phyloP scores from a whole-genome alignment of 345 rosid species.

The Cardamine resedifolia region DNA sequence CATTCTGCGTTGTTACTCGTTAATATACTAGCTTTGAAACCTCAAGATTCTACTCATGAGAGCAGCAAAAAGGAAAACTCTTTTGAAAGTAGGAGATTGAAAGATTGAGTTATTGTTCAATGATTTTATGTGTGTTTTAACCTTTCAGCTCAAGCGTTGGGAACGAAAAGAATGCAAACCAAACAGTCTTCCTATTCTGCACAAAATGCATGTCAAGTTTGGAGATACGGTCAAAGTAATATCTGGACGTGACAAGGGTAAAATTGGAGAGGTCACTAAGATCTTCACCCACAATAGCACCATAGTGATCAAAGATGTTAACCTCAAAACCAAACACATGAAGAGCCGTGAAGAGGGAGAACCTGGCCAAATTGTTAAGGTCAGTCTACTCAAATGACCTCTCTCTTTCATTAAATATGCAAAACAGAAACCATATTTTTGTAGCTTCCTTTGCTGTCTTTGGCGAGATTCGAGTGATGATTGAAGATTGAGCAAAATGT shows the following conservation, averaged over 20 bases:
- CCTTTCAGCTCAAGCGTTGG: conserved; percentile 77
- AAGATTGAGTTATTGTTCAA: not conserved
- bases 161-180: conserved; percentile 88
- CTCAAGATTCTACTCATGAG: not conserved
- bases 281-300: conserved; percentile 79
- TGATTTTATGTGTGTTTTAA: not conserved
- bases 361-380: conserved; percentile 87
- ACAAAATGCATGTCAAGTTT: conserved; percentile 87
- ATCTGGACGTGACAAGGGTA: conserved; percentile 85
- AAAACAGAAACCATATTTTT: not conserved
- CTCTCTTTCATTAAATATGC: not conserved
- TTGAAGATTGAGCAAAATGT: conserved; percentile 18
- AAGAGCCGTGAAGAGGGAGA: conserved; percentile 89
- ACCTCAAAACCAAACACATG: conserved; percentile 89
- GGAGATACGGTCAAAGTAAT: conserved; percentile 89
- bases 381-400: conserved; percentile 26
- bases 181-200: conserved; percentile 84
- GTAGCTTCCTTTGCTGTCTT: not conserved
- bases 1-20: not conserved
- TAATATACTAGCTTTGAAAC: not conserved
- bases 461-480: not conserved
- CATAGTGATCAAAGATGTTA: conserved; percentile 67
- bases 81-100: not conserved
- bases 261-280: conserved; percentile 73
- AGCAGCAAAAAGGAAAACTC: not conserved